phyloP scores from a whole-genome alignment of 805 yeast genomes.

The Spathaspora gorwiae region DNA sequence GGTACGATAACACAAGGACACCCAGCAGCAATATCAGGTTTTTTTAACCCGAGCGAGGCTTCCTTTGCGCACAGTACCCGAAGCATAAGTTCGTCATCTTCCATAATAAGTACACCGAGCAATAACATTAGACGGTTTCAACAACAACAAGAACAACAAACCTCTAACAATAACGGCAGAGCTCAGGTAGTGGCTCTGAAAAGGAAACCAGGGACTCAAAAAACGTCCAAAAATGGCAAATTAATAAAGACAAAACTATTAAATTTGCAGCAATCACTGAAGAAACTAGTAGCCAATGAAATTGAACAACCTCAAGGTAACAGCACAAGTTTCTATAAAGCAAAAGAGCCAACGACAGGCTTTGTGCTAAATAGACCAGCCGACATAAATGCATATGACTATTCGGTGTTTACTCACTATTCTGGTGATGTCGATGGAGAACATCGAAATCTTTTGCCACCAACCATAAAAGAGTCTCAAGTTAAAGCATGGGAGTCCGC shows the following conservation, averaged over 20 bases:
- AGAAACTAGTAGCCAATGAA: conserved; percentile 10
- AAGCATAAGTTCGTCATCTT: conserved; percentile 34
- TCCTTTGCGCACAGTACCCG: conserved; percentile 14
- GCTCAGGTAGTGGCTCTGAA: background rate
- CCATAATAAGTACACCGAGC: conserved; percentile 40
- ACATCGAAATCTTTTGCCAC: conserved; percentile 18
- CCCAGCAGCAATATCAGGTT: background rate
- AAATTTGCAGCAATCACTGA: conserved; percentile 36
- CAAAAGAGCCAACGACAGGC: conserved; percentile 14
- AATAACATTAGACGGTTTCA: conserved; percentile 31
- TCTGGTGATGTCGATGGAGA: conserved; percentile 11
- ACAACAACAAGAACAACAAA: conserved; percentile 7
- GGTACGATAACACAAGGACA: background rate
- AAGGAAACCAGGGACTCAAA: background rate
- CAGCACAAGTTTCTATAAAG: conserved; percentile 5
- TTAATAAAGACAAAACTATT: conserved; percentile 33
- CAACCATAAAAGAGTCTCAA: conserved; percentile 37
- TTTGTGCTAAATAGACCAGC: conserved; percentile 31
- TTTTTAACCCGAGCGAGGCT: background rate
- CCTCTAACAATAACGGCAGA: background rate
- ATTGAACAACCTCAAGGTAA: background rate
- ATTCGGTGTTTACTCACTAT: conserved; percentile 28
- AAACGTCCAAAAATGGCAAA: conserved; percentile 21
- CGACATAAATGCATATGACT: conserved; percentile 31
- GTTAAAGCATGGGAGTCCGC: conserved; percentile 44